Percentiles rank a stretch among this genome's conserved stretches.
These are phyloP conservation scores for Asterionellopsis glacialis DNA, from an alignment of 108 stramenopile genomes.

Conservation along the genomic window DNA sequence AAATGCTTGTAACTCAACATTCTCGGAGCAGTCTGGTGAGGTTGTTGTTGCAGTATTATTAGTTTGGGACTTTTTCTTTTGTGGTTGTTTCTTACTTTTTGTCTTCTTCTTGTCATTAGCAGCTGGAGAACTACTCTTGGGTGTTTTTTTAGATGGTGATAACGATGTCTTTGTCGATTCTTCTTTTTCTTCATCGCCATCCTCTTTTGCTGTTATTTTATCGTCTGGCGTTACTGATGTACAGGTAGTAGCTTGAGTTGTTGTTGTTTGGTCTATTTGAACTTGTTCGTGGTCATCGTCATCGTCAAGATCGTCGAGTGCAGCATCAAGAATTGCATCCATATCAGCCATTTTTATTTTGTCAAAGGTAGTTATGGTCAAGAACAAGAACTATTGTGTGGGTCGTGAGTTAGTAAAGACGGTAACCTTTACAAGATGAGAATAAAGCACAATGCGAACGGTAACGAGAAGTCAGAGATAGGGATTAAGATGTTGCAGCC, in stretches of 20 bases:
- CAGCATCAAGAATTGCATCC: constrained; percentile 43
- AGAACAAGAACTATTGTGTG: no score
- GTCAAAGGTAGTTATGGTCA: no score
- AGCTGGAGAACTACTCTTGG: neutral
- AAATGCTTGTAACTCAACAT: constrained; percentile 3
- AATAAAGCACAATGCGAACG: no score
- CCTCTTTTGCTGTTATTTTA: neutral
- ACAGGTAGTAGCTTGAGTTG: neutral
- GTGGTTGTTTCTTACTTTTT: neutral
- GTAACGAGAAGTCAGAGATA: no score
- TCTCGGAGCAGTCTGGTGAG: neutral
- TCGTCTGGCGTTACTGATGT: neutral
- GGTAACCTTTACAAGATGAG: no score
- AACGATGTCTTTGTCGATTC: neutral
- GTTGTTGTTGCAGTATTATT: neutral
- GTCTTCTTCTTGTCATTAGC: neutral
- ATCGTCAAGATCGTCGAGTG: constrained; percentile 45
- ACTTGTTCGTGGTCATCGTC: constrained; percentile 8
- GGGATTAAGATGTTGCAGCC: no score
- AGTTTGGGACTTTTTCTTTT: neutral
- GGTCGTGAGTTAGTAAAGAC: no score
- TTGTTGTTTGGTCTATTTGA: neutral
- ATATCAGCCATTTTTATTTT: constrained; percentile 1
- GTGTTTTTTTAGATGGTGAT: neutral
- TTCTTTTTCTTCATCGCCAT: neutral